A percentile compares a stretch with the other conserved stretches of the same genome.
Evolutionary conservation across 768 basidiomycete species (phyloP).

Genomic region (Suillus americanus): DNA sequence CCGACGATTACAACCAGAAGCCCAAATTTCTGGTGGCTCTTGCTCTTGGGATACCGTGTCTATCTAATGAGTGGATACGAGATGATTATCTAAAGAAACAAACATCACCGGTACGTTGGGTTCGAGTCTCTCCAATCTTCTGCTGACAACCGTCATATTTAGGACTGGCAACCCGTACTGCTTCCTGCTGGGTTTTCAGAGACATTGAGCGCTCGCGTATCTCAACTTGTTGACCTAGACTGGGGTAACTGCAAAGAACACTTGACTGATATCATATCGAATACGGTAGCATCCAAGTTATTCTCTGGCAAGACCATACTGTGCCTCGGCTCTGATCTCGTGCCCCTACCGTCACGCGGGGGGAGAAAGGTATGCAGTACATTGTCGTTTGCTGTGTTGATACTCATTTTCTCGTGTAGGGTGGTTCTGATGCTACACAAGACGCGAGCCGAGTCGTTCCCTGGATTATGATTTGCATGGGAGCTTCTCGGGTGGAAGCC

Average conservation of each 20-base stretch:
- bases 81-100: conserved; percentile 30
- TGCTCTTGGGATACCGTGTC: conserved; percentile 83
- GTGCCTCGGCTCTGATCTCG: conserved; percentile 56
- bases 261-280: conserved; percentile 58
- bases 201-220: conserved; percentile 38
- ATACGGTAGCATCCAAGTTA: conserved; percentile 54
- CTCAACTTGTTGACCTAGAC: conserved; percentile 47
- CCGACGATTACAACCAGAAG: conserved; percentile 66
- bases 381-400: not conserved
- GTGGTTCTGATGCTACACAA: conserved; percentile 23
- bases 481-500: conserved; percentile 69
- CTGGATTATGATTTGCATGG: conserved; percentile 76
- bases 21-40: conserved; percentile 82
- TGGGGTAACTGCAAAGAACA: conserved; percentile 54
- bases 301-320: conserved; percentile 57
- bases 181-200: conserved; percentile 50
- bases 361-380: conserved; percentile 20
- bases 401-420: conserved; percentile 18
- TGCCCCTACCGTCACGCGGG: conserved; percentile 40
- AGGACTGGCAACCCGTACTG: conserved; percentile 66
- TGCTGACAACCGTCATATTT: conserved; percentile 11
- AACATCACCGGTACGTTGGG: conserved; percentile 29
- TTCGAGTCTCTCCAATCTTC: conserved; percentile 2
- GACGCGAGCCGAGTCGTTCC: conserved; percentile 49
- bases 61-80: conserved; percentile 58